Conservation (phyloP, 345 rosid species). For the Corchorus olitorius region DNA sequence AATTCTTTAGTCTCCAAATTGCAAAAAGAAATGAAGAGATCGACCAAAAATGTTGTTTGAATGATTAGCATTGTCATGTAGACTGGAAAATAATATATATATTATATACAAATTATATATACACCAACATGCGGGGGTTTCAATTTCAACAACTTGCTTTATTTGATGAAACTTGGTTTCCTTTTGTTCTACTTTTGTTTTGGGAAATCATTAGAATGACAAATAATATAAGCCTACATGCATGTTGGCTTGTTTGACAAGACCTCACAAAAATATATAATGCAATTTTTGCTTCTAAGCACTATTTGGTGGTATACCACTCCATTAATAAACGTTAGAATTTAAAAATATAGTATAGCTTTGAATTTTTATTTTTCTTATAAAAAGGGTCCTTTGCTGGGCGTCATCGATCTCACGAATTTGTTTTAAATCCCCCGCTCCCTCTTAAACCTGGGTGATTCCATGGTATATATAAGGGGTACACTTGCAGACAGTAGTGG, state of each 20-base stretch:
- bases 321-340: too few species aligned
- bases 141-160: slow-evolving; percentile 1
- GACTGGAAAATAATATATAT: background rate
- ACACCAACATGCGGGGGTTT: background rate
- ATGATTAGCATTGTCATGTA: slow-evolving; percentile 17
- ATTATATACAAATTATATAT: background rate
- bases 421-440: too few species aligned
- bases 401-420: too few species aligned
- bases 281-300: too few species aligned
- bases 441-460: too few species aligned
- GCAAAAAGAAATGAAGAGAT: background rate
- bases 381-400: too few species aligned
- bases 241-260: background rate
- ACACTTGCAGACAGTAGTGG: too few species aligned
- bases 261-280: background rate
- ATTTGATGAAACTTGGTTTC: background rate
- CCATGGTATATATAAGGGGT: too few species aligned
- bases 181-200: background rate
- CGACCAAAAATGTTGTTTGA: slow-evolving; percentile 18
- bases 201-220: slow-evolving; percentile 5
- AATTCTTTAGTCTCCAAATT: background rate
- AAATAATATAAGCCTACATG: background rate
- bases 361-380: too few species aligned
- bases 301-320: too few species aligned
- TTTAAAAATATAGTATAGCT: too few species aligned